Conservation (phyloP, 2,329 filamentous ascomycete genomes). For the Penicillium sp. region DNA sequence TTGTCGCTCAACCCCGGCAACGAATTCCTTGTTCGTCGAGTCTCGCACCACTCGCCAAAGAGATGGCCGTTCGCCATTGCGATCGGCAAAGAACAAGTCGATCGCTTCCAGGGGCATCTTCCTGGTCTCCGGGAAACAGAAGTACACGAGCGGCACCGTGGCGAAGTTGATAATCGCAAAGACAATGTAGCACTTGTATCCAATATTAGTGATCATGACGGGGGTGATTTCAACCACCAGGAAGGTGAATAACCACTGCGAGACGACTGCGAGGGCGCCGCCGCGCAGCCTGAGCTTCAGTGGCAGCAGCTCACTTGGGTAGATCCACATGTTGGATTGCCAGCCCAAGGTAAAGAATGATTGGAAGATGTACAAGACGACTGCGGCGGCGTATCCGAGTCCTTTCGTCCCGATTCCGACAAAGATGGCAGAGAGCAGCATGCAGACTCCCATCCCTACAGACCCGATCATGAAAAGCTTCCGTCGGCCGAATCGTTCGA, state of each 20-base stretch:
- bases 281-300: constrained; percentile 20
- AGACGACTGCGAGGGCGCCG: constrained; percentile 24
- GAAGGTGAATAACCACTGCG: constrained; percentile 29
- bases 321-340: constrained; percentile 23
- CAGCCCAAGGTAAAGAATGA: constrained; percentile 21
- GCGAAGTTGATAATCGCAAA: constrained; percentile 25
- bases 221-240: constrained; percentile 26
- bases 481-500: constrained; percentile 19
- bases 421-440: constrained; percentile 32
- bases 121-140: constrained; percentile 23
- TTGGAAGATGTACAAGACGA: constrained; percentile 18
- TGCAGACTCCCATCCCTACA: constrained; percentile 26
- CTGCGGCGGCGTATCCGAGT: constrained; percentile 19
- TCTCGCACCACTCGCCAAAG: constrained; percentile 14
- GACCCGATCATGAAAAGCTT: constrained; percentile 18
- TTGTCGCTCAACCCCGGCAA: constrained; percentile 5
- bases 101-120: constrained; percentile 13
- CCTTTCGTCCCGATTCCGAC: constrained; percentile 30
- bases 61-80: constrained; percentile 11
- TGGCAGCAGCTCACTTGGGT: constrained; percentile 23
- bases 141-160: constrained; percentile 22
- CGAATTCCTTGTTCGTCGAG: constrained; percentile 11
- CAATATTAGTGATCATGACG: constrained; percentile 23
- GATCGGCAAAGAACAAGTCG: constrained; percentile 14
- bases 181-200: constrained; percentile 24